Conservation (phyloP, 768 basidiomycete genomes). For the Mycena filopes region DNA sequence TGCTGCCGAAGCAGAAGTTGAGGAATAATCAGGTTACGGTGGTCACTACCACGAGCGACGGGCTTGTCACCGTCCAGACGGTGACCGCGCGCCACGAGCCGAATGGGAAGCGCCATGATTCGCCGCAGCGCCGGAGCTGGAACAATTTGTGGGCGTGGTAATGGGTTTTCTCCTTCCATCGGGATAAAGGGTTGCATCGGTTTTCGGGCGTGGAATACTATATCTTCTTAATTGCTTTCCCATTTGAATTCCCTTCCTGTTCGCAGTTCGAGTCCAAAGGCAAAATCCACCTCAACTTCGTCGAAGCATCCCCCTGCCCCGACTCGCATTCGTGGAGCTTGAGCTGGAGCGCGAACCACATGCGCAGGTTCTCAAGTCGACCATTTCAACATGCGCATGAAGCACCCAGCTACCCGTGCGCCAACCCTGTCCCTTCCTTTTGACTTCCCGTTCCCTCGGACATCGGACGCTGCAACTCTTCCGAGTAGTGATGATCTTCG, state of each 20-base stretch:
- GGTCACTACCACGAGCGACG: slow-evolving; percentile 31
- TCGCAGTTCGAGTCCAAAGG: no score
- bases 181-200: background rate
- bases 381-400: no score
- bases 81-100: slow-evolving; percentile 24
- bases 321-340: no score
- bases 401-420: no score
- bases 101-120: slow-evolving; percentile 18
- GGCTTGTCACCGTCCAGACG: slow-evolving; percentile 28
- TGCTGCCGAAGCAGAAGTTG: slow-evolving; percentile 70
- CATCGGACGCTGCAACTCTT: no score
- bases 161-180: background rate
- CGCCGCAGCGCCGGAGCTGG: slow-evolving; percentile 10
- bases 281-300: no score
- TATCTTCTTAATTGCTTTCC: background rate
- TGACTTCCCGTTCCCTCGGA: no score
- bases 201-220: background rate
- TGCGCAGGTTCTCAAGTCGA: no score
- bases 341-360: no score
- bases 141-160: slow-evolving; percentile 22
- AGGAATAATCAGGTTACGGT: slow-evolving; percentile 49
- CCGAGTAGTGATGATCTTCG: no score
- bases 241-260: background rate
- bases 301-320: no score
- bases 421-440: no score